Base-by-base conservation (phyloP, 331 rosid genomes). In the Malus hybrid region DNA sequence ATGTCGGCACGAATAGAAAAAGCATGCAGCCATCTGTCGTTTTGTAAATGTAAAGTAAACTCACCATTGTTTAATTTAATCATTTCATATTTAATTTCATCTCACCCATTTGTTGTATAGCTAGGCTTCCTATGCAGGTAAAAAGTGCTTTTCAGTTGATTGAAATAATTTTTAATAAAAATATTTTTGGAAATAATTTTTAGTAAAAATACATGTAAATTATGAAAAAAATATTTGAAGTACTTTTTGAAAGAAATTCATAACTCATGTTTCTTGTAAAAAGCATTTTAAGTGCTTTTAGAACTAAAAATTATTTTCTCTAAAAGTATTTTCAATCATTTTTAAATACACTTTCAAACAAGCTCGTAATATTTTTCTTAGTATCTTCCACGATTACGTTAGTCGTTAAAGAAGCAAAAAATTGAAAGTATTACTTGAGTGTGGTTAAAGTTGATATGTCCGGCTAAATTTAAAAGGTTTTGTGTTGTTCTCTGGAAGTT, bases 231-330 rank as follows among this genome's bases (percentile, higher is more conserved):
- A 2, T 8, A 36, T 0, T 39, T 39, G 3, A 39, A 39, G 46
- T 39, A 0, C 0, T 39, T 39, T 0, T 0, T 9, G 44, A 0
- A 36, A 36, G 11, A 2, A 36, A 3, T 39, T 39, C 46, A 39
- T 9, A 9, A 39, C 4, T 39, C 0, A 1, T 39, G 12, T 39
- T 39, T 39, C 3, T 36, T 36, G 1, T 39, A 39, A 0, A 39
- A 39, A 9, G 1, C 12, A 39, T 39, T 36, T 39, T 1, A 39
- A 39, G 46, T 39, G 0, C 0, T 39, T 39, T 39, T 9, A 9
- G 1, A 39, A 39, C 12, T 39, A 9, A 39, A 39, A 39, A 9
- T 39, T 39, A 39, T 39, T 39, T 39, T 39, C 4, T 39, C 46
- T 39, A 39, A 39, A 39, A 39, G 12, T 9, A 39, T 39, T 39